Conservation (phyloP, 805 yeast genomes). For the Ogataea nitratoaversa region DNA sequence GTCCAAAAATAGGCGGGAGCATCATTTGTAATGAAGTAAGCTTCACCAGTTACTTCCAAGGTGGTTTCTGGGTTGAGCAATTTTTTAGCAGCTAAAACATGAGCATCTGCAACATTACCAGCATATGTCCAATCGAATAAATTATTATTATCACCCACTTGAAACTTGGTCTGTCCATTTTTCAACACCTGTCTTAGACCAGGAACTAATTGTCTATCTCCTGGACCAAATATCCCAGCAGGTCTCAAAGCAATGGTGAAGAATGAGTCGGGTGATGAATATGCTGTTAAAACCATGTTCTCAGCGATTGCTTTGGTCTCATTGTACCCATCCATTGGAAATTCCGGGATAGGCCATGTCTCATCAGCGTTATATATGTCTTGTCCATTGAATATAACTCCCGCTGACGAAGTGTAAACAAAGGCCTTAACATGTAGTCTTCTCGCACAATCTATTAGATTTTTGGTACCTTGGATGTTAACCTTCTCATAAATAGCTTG, state of each 20-base stretch:
- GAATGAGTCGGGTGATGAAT: conserved; percentile 51
- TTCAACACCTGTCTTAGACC: conserved; percentile 80
- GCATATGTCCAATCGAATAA: conserved; percentile 96
- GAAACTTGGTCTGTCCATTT: conserved; percentile 85
- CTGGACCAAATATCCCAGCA: conserved; percentile 98
- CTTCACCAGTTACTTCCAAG: conserved; percentile 68
- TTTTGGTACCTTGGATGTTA: conserved; percentile 84
- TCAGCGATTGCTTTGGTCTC: conserved; percentile 94
- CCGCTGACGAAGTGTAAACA: conserved; percentile 95
- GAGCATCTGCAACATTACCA: conserved; percentile 98
- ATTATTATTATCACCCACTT: conserved; percentile 90
- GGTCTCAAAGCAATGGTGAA: conserved; percentile 88
- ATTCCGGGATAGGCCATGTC: conserved; percentile 84
- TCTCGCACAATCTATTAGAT: conserved; percentile 62
- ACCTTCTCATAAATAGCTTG: conserved; percentile 82
- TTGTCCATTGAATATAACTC: conserved; percentile 94
- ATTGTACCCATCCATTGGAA: conserved; percentile 95
- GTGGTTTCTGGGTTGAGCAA: conserved; percentile 46
- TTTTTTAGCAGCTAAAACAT: conserved; percentile 84
- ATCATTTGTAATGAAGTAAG: conserved; percentile 89
- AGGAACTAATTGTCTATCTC: conserved; percentile 95
- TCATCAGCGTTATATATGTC: conserved; percentile 92
- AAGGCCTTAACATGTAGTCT: conserved; percentile 52
- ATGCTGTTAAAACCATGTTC: conserved; percentile 69
- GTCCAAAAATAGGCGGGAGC: conserved; percentile 97